Evolutionary conservation across 495 filamentous ascomycete species (phyloP), one percentile per base, ranked within the genome.

Genomic region (Talaromyces liani): DNA sequence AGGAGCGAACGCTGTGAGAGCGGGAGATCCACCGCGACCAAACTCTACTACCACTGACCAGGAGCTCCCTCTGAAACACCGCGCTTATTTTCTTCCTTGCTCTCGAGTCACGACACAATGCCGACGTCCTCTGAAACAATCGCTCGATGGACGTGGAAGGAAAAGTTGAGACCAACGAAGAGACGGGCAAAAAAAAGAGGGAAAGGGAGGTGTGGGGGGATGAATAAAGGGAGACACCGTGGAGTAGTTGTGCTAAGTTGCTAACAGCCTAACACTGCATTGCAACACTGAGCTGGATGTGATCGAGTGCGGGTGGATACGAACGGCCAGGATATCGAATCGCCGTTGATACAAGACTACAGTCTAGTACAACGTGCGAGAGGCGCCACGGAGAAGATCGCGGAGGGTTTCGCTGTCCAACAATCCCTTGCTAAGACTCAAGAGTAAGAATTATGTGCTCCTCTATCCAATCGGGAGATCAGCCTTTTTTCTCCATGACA

Each of bases 1-100:
- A 65, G 67, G 67, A 67, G 62, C 62, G 65, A 54, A 56, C 36
- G 36, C 61, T 56, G 53, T 58, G 66, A 71, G 61, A 66, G 64
- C 58, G 56, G 63, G 58, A 68, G 67, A 63, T 64, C 61, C 62
- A 66, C 60, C 60, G 8, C 53, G 10, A 27, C 41, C 39, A 20
- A 51, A 33, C 25, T 62, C 60, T 36, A 22, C 24, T n/a, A n/a
- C n/a, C n/a, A n/a, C n/a, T n/a, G n/a, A n/a, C 22, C 22, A 24
- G 22, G 22, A 24, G 55, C 47, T 22, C 45, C 27, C 27, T n/a
- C 45, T n/a, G 45, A 51, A 51, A 51, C 47, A 24, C 49, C 49
- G 24, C 24, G 18, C 18, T 54, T 25, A 54, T 22, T 31, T 31
- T 24, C 24, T 54, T 3, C 47, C 24, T 25, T 20, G 1, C 16